These are phyloP conservation scores for Firmiana major DNA, from an alignment of 345 rosid species.

Conservation along the genomic window DNA sequence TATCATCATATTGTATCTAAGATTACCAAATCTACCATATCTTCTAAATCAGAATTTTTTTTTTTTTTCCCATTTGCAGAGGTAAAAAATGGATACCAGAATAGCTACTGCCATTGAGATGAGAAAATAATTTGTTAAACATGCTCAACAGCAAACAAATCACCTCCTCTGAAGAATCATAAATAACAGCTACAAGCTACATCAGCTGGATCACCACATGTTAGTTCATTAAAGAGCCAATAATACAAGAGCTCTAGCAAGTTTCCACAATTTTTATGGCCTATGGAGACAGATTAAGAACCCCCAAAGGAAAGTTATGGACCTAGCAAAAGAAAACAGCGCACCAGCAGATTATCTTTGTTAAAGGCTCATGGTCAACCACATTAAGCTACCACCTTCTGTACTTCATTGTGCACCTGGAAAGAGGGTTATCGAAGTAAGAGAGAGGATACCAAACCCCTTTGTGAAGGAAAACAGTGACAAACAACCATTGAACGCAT, in stretches of 20 bases:
- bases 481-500: background rate
- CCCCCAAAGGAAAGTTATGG: background rate
- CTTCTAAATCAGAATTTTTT: no score
- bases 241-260: background rate
- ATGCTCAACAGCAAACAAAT: background rate
- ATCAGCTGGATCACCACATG: background rate
- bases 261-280: background rate
- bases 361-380: background rate
- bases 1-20: no score
- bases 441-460: background rate
- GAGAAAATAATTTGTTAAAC: background rate
- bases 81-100: background rate
- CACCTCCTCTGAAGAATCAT: background rate
- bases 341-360: background rate
- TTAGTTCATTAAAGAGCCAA: background rate
- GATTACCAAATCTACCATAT: no score
- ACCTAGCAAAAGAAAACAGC: background rate
- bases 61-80: background rate
- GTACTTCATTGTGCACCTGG: constrained; percentile 13
- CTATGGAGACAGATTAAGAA: background rate
- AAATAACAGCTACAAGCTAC: constrained; percentile 10
- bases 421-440: background rate
- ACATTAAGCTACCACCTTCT: constrained; percentile 9
- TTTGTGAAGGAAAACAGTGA: background rate
- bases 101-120: background rate